These are phyloP conservation scores for Euphorbia pulcherrima DNA, from an alignment of 345 rosid genomes.

Conservation along the genomic window DNA sequence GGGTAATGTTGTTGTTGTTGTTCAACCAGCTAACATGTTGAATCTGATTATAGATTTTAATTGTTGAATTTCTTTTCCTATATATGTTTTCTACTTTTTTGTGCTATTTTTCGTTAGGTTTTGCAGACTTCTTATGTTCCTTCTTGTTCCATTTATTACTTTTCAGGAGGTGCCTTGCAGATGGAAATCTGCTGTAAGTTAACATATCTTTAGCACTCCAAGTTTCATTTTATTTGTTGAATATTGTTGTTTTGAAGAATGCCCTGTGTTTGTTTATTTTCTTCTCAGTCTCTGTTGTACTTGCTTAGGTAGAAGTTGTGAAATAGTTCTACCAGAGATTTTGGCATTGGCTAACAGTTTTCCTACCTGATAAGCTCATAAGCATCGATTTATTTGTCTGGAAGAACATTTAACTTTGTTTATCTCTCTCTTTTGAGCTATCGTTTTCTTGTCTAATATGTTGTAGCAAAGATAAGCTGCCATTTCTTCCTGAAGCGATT, in stretches of 20 bases:
- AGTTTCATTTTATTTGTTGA: neutral
- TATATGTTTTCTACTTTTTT: neutral
- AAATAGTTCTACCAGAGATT: neutral
- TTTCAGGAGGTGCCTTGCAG: conserved; percentile 62
- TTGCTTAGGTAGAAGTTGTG: neutral
- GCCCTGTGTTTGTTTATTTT: neutral
- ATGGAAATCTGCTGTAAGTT: conserved; percentile 90
- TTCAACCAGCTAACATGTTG: neutral
- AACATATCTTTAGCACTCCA: neutral
- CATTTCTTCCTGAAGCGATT: neutral
- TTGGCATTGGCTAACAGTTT: neutral
- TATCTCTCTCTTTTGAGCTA: neutral
- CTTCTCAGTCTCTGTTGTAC: neutral
- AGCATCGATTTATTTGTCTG: neutral
- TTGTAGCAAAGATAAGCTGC: neutral
- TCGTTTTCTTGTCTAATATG: neutral
- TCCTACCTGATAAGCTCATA: neutral
- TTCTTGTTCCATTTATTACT: conserved; percentile 10
- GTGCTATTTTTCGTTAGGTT: neutral
- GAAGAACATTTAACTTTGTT: neutral
- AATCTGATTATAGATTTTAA: neutral
- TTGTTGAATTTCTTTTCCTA: neutral
- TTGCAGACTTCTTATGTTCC: conserved; percentile 24
- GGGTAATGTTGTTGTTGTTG: too few species aligned
- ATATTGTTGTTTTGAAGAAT: neutral